phyloP scores from a whole-genome alignment of 257 asterid species.

The Sherardia arvensis region DNA sequence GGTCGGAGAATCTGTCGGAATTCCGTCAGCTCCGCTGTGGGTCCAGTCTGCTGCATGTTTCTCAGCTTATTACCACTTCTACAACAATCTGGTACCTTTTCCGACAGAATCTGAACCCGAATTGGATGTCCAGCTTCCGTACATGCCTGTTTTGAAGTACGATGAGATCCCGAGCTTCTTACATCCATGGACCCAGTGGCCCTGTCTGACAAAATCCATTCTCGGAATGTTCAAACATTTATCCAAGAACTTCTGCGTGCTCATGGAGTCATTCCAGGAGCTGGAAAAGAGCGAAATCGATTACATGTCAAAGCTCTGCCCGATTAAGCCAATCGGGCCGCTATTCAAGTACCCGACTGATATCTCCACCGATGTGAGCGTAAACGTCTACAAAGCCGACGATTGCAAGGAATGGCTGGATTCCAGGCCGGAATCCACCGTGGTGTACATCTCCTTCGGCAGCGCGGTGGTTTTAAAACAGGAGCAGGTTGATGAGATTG shows the following conservation, averaged over 20 bases:
- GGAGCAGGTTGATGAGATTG: slow-evolving; percentile 42
- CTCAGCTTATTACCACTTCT: slow-evolving; percentile 45
- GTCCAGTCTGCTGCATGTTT: slow-evolving; percentile 65
- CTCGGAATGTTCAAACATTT: not conserved
- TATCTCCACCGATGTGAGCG: slow-evolving; percentile 10
- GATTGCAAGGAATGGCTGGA: slow-evolving; percentile 49
- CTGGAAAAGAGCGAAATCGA: slow-evolving; percentile 14
- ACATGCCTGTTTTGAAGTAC: slow-evolving; percentile 1
- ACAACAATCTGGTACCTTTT: slow-evolving; percentile 26
- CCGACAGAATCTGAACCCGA: slow-evolving; percentile 42
- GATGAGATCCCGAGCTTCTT: slow-evolving; percentile 2
- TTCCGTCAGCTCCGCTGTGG: slow-evolving; percentile 71
- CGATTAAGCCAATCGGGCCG: slow-evolving; percentile 58
- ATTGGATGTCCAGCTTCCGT: slow-evolving; percentile 21
- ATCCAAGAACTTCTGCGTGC: not conserved
- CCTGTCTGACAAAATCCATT: not conserved
- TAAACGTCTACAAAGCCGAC: slow-evolving; percentile 35
- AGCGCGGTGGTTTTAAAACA: slow-evolving; percentile 28
- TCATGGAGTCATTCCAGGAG: not conserved
- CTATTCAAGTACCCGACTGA: slow-evolving; percentile 25
- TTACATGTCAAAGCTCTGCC: slow-evolving; percentile 33
- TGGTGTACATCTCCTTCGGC: slow-evolving; percentile 80
- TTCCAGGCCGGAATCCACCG: slow-evolving; percentile 35
- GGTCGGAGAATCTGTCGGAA: slow-evolving; percentile 38
- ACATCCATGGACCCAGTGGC: not conserved